A percentile compares a stretch with the other conserved stretches of the same genome.
phyloP scores from a whole-genome alignment of 139 green algal genomes.

The Microglena sp. region DNA sequence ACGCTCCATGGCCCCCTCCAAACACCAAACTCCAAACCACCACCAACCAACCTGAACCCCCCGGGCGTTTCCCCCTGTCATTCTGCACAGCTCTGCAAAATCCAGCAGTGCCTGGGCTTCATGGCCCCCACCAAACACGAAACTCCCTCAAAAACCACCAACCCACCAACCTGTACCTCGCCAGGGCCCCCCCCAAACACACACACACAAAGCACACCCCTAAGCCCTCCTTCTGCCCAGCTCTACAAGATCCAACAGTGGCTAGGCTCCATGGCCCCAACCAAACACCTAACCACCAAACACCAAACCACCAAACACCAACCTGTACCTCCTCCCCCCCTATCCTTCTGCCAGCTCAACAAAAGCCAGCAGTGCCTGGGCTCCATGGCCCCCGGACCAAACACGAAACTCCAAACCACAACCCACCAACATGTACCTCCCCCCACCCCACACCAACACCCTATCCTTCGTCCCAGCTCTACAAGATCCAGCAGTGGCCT shows the following conservation, averaged over 20 bases:
- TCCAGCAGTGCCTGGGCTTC: conserved; percentile 39
- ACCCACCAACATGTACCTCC: no score
- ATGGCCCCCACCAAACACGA: not conserved
- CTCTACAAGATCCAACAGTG: no score
- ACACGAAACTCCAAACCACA: no score
- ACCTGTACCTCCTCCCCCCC: not conserved
- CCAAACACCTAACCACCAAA: not conserved
- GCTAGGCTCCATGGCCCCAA: no score
- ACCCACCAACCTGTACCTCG: not conserved
- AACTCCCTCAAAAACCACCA: not conserved
- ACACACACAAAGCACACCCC: no score
- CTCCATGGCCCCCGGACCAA: not conserved
- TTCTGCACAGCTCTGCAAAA: conserved; percentile 50
- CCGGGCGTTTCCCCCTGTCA: no score
- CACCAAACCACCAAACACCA: not conserved
- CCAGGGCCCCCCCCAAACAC: not conserved
- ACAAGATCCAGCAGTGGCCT: no score
- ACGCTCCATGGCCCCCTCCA: not conserved
- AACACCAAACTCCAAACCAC: not conserved
- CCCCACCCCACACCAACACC: not conserved
- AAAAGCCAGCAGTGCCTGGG: no score
- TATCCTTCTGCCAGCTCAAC: not conserved
- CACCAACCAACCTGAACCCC: not conserved
- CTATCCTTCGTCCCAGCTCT: not conserved
- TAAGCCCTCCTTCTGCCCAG: no score